Evolutionary conservation across 1,139 yeast genomes (phyloP).

Genomic region (Zygotorulaspora mrakii): DNA sequence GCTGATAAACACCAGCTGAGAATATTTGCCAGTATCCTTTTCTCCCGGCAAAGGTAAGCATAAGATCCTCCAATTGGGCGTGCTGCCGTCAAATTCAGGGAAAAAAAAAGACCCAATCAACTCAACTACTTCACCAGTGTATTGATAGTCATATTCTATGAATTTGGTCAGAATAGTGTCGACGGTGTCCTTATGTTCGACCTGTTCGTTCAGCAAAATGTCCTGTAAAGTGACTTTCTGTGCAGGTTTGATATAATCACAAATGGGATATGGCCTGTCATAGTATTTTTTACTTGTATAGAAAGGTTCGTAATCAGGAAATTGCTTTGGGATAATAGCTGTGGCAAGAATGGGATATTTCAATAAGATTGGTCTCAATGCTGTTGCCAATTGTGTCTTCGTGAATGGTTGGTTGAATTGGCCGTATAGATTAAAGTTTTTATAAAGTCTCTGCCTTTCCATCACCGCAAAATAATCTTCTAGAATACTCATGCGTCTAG

Average conservation of each 20-base stretch:
- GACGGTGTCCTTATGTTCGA: conserved; percentile 17
- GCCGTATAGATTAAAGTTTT: conserved; percentile 26
- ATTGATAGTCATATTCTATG: conserved; percentile 15
- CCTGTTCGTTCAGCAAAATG: conserved; percentile 26
- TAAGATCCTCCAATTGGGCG: conserved; percentile 29
- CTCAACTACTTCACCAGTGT: conserved; percentile 17
- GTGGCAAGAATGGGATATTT: conserved; percentile 25
- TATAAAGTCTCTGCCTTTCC: conserved; percentile 29
- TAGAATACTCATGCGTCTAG: conserved; percentile 31
- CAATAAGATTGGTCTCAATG: conserved; percentile 22
- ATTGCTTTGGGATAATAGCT: conserved; percentile 23
- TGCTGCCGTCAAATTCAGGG: conserved; percentile 19
- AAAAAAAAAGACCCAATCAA: conserved; percentile 18
- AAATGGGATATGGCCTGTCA: conserved; percentile 21
- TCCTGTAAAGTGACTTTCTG: conserved; percentile 19
- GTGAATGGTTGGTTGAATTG: conserved; percentile 18
- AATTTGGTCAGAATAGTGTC: conserved; percentile 14
- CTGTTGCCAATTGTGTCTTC: conserved; percentile 12
- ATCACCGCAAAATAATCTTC: conserved; percentile 30
- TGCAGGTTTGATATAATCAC: conserved; percentile 26
- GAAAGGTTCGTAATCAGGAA: conserved; percentile 18
- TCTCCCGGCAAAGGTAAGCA: conserved; percentile 17
- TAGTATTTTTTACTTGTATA: conserved; percentile 26
- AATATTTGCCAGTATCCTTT: conserved; percentile 5
- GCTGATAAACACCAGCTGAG: conserved; percentile 22